Evolutionary conservation across 176 grass and related monocot species (phyloP).

Genomic region (Hyparrhenia diplandra): DNA sequence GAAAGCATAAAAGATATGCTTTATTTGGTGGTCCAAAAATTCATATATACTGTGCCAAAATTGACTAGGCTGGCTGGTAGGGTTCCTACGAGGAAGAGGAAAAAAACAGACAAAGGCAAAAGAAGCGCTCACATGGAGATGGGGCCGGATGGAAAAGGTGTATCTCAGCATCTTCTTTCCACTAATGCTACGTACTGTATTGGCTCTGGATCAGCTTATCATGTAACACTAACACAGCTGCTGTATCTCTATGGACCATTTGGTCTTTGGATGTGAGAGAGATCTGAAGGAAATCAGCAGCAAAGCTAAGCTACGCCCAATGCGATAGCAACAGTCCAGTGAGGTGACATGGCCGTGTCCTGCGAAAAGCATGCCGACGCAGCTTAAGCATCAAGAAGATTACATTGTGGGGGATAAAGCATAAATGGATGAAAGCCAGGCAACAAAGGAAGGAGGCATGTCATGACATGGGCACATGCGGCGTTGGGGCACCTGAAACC

Average conservation of each 20-base stretch:
- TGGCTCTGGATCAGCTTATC: not conserved
- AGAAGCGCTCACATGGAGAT: constrained; percentile 2
- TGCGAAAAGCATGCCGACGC: not conserved
- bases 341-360: constrained; percentile 31
- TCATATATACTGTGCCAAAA: not conserved
- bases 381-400: not conserved
- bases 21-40: constrained; percentile 12
- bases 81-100: not conserved
- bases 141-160: not conserved
- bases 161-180: constrained; percentile 16
- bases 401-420: not conserved
- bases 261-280: not conserved
- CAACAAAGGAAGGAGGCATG: not conserved
- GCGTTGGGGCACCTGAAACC: no score
- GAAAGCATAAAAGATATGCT: not conserved
- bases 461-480: no score
- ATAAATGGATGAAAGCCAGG: not conserved
- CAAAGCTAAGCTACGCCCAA: no score
- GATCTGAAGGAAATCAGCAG: not conserved
- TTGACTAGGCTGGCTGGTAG: not conserved
- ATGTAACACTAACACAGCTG: not conserved
- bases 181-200: not conserved
- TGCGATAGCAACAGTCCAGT: not conserved
- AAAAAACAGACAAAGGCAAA: not conserved
- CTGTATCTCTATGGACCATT: constrained; percentile 22